A percentile compares a stretch with the other conserved stretches of the same genome.
These are phyloP conservation scores for Cladosporium austrohemisphaericum DNA, from an alignment of 2,329 filamentous ascomycete genomes.

Conservation along the genomic window DNA sequence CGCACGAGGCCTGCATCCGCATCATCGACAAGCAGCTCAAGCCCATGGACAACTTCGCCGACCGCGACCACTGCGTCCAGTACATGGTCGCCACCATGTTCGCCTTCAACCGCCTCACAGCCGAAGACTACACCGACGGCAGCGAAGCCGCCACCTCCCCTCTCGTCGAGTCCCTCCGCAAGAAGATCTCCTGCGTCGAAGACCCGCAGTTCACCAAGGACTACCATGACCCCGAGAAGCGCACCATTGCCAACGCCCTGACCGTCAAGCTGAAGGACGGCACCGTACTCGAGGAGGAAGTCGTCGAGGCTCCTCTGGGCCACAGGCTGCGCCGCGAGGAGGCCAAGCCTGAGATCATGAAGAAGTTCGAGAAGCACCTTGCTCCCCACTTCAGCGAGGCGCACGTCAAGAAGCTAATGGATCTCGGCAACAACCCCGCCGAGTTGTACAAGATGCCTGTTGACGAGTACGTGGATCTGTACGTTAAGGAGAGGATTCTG, in stretches of 20 bases:
- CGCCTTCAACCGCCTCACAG: conserved; percentile 87
- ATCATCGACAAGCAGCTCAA: conserved; percentile 99
- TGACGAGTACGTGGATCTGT: conserved; percentile 91
- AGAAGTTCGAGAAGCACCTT: conserved; percentile 92
- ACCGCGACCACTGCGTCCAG: conserved; percentile 98
- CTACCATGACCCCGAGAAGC: conserved; percentile 90
- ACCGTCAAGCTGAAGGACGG: conserved; percentile 94
- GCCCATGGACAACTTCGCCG: conserved; percentile 99
- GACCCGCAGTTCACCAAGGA: conserved; percentile 91
- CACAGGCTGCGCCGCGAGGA: conserved; percentile 89
- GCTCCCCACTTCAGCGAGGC: conserved; percentile 73
- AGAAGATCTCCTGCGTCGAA: conserved; percentile 94
- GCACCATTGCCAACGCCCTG: conserved; percentile 95
- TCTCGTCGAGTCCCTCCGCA: conserved; percentile 83
- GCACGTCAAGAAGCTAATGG: conserved; percentile 76
- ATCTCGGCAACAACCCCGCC: conserved; percentile 70
- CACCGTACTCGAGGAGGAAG: conserved; percentile 82
- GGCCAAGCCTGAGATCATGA: conserved; percentile 94
- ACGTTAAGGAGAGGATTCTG: conserved; percentile 52
- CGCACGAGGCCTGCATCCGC: conserved; percentile 95
- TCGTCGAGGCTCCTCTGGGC: conserved; percentile 89
- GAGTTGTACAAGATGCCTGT: conserved; percentile 76
- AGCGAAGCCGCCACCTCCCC: conserved; percentile 85
- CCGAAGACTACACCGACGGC: conserved; percentile 89
- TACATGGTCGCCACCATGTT: conserved; percentile 99